phyloP scores from a whole-genome alignment of 2,329 filamentous ascomycete species.

The Fusarium sp. region DNA sequence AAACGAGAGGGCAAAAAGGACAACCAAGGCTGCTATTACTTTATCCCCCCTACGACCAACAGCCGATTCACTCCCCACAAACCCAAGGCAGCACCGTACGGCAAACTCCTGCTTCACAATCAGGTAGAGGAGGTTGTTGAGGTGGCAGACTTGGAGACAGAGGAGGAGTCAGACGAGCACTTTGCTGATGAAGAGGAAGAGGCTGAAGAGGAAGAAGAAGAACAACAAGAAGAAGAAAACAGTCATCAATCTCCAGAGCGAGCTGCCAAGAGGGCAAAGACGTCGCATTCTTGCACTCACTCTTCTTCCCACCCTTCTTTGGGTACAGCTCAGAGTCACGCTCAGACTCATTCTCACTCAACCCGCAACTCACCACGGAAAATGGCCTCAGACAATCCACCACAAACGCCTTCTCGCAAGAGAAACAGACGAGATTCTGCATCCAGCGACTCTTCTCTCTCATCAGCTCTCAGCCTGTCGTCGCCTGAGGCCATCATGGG shows the following conservation, averaged over 20 bases:
- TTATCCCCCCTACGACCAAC: conserved; percentile 62
- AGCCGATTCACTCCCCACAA: conserved; percentile 58
- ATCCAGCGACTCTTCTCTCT: conserved; percentile 60
- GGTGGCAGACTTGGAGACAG: conserved; percentile 18
- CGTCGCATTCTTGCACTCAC: conserved; percentile 45
- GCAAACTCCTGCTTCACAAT: conserved; percentile 58
- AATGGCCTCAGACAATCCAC: conserved; percentile 44
- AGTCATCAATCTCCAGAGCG: conserved; percentile 36
- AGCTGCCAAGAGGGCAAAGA: conserved; percentile 56
- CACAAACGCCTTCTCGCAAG: conserved; percentile 55
- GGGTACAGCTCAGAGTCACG: conserved; percentile 4
- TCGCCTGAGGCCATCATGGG: conserved; percentile 54
- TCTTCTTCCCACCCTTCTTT: conserved; percentile 34
- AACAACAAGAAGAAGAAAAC: conserved; percentile 2
- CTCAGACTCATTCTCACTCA: conserved; percentile 37
- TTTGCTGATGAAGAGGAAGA: conserved; percentile 21
- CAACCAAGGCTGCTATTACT: conserved; percentile 66
- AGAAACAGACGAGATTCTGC: conserved; percentile 54
- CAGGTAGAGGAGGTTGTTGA: conserved; percentile 34
- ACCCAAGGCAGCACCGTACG: conserved; percentile 64
- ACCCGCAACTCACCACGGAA: conserved; percentile 46
- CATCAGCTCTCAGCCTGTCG: conserved; percentile 55
- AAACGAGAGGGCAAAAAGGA: conserved; percentile 69
- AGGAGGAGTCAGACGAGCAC: conserved; percentile 20
- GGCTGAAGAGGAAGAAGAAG: conserved; percentile 10